These are phyloP conservation scores for Zalaria sp. DNA, from an alignment of 2,329 filamentous ascomycete species.

Conservation along the genomic window DNA sequence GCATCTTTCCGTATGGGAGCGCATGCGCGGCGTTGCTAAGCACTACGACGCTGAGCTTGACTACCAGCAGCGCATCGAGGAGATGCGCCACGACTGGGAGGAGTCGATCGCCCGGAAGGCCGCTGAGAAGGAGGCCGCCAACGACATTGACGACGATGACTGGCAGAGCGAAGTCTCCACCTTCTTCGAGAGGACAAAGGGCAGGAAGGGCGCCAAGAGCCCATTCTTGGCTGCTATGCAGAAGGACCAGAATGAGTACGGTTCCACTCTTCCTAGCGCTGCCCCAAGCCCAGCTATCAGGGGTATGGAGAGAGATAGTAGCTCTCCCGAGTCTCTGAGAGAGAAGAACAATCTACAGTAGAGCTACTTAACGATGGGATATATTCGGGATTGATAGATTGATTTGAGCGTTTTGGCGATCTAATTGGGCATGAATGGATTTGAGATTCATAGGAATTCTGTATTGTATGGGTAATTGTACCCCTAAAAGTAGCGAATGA, in stretches of 20 bases:
- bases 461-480: too few species aligned
- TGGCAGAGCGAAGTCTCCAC: conserved; percentile 35
- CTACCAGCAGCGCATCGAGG: conserved; percentile 69
- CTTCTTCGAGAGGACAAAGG: conserved; percentile 38
- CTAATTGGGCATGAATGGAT: too few species aligned
- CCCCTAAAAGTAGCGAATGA: too few species aligned
- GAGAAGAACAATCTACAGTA: background rate
- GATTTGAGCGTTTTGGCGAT: too few species aligned
- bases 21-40: conserved; percentile 63
- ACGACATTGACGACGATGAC: conserved; percentile 26
- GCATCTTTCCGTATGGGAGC: conserved; percentile 82
- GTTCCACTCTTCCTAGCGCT: background rate
- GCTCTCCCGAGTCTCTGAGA: background rate
- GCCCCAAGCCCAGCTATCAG: conserved; percentile 4
- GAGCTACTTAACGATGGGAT: too few species aligned
- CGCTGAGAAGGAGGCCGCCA: conserved; percentile 32
- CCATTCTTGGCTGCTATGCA: conserved; percentile 1
- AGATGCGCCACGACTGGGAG: conserved; percentile 50
- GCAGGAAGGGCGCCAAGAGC: conserved; percentile 2
- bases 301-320: conserved; percentile 4
- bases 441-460: too few species aligned
- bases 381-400: too few species aligned
- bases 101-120: conserved; percentile 40
- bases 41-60: conserved; percentile 71
- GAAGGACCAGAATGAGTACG: background rate